Evolutionary conservation across 176 grass and related monocot genomes (phyloP).

Genomic region (Melocanna baccifera): DNA sequence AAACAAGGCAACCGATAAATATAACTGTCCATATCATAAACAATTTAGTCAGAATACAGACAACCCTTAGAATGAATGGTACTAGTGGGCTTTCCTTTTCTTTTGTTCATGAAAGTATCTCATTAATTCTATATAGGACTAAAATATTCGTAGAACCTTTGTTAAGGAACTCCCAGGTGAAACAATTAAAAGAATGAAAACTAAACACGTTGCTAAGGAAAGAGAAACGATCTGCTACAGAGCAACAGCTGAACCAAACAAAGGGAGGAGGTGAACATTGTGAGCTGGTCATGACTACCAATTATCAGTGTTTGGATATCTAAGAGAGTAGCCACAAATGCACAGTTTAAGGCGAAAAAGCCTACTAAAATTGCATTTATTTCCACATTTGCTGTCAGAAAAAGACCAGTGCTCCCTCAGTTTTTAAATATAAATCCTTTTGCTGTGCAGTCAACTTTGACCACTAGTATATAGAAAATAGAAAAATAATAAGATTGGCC

Average conservation of each 20-base stretch:
- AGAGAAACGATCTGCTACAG: neutral
- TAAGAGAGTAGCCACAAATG: neutral
- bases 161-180: neutral
- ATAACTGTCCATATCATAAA: neutral
- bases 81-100: neutral
- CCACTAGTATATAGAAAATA: neutral
- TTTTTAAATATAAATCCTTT: neutral
- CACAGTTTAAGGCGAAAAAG: neutral
- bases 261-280: neutral
- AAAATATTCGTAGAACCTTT: neutral
- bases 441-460: neutral
- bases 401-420: neutral
- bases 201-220: neutral
- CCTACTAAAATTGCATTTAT: neutral
- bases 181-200: neutral
- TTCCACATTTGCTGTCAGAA: neutral
- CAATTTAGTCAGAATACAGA: neutral
- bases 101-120: constrained; percentile 14
- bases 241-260: neutral
- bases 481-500: neutral
- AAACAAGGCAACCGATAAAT: neutral
- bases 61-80: neutral
- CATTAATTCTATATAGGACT: neutral
- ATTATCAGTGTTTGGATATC: neutral
- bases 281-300: neutral